Evolutionary conservation across 116 monocot species (phyloP), one percentile per base, ranked within the genome.

Genomic region (Thalassia testudinum): DNA sequence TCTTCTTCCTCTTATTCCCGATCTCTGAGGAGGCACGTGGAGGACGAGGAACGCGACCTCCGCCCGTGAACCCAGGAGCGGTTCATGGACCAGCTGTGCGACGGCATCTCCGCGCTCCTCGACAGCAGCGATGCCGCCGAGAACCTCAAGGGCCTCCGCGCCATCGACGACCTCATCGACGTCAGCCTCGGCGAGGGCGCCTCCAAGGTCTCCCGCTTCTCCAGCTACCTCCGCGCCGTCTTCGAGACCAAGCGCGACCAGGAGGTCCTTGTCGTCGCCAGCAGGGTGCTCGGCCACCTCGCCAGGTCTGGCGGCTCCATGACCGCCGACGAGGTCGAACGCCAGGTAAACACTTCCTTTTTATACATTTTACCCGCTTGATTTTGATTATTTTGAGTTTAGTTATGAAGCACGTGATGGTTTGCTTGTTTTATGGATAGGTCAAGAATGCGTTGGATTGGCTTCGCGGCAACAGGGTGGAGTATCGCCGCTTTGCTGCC

Each of bases 301-400:
- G 95, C 81, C n/a, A 78, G 72, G 67, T 84, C 95, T 53, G 95
- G 95, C 7, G 95, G 95, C 14, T 82, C 95, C 37, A 89, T 87
- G 87, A 89, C 95, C 26, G 89, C 88, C 25, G 95, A 97, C 63
- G 89, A 97, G 60, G 95, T 97, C n/a, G 95, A 97, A 53, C 71
- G 87, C 12, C 95, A 95, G 75, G 95, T 95, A 60, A 45, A 45
- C 15, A n/a, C 45, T 20, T 20, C 45, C 15, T 13, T 45, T 13
- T 16, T 45, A 2, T 45, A 2, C 10, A 5, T 45, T 13, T 45
- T 34, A 34, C 30, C 30, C 10, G 30, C 3, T 34, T 3, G 30
- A 5, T 34, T 34, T 34, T 5, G 10, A 34, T 3, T 34, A 34
- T 34, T 10, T 34, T 34, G 10, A 34, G 10, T 34, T 3, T 34